Conservation (phyloP, 2,329 filamentous ascomycete genomes). For the Colletotrichum zoysiae region DNA sequence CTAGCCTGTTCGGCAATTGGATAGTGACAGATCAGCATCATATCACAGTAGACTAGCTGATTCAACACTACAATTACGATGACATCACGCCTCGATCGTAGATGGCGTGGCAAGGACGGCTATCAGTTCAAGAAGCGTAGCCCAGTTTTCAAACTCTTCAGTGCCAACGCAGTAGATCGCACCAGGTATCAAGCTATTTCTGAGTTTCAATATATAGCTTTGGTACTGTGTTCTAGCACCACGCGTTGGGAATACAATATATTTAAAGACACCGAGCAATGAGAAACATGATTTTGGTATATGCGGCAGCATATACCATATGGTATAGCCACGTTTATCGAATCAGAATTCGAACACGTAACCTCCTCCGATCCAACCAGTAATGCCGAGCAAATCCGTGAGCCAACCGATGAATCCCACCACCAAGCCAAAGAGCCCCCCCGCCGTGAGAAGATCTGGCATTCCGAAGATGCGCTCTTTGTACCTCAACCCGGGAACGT, state of each 20-base stretch:
- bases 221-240: not conserved
- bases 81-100: not conserved
- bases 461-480: slow-evolving; percentile 27
- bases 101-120: not conserved
- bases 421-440: slow-evolving; percentile 16
- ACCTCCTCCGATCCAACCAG: slow-evolving; percentile 12
- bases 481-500: slow-evolving; percentile 22
- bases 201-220: not conserved
- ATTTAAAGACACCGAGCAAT: not conserved
- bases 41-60: not conserved
- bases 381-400: slow-evolving; percentile 6
- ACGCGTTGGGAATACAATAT: not conserved
- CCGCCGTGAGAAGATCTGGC: slow-evolving; percentile 2
- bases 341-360: slow-evolving; percentile 32
- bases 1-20: not conserved
- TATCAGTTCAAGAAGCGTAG: too few relatives aligned
- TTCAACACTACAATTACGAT: not conserved
- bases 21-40: not conserved
- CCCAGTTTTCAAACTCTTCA: too few relatives aligned
- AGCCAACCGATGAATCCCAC: slow-evolving; percentile 29
- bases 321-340: not conserved
- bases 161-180: not conserved
- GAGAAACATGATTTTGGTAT: not conserved
- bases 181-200: too few relatives aligned
- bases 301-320: too few relatives aligned